Evolutionary conservation across 2,329 filamentous ascomycete genomes (phyloP), one percentile per base, ranked within the genome.

Genomic region (Fusarium begoniae): DNA sequence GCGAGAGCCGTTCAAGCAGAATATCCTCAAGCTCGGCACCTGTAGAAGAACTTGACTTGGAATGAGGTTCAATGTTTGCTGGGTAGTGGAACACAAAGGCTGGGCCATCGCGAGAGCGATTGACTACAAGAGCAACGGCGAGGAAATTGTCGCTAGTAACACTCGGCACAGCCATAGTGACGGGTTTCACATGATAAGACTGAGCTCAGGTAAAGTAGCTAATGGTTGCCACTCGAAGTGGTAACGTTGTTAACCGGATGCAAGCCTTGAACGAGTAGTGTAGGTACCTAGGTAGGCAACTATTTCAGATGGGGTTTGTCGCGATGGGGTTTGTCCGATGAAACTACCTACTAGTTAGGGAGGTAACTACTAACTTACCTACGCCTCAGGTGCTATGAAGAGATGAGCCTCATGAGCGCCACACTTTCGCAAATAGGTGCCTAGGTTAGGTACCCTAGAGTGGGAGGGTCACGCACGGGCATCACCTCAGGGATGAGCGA

Each of bases 81-180:
- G 94, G 94, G 79, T 96, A 96, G 82, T 97, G 94, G 82, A 95
- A 97, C 77, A 96, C 92, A 77, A 96, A 92, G 73, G 91, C 90
- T 35, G 94, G 93, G 22, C 94, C 94, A 76, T 94, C 92, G 74
- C 92, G 90, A 40, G 93, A 93, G 74, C 93, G 89, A 78, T 90
- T 90, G 77, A 94, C 90, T 74, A 95, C 90, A 44, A 96, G 88
- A 58, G 94, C 90, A 65, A 96, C 90, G 47, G 91, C 93, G 58
- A 95, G 82, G 73, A 90, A 87, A 79, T 90, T 90, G 74, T 87
- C 85, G 41, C 83, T 80, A 78, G 85, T 88, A 63, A 89, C 84
- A 60, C 85, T 84, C 38, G 87, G 82, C 86, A 89, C 89, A 66
- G 79, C 79, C 74, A 75, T 78, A 47, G 43, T 67, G 63, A 65